phyloP scores from a whole-genome alignment of 208 protist genomes.

The Crithidia brevicula region DNA sequence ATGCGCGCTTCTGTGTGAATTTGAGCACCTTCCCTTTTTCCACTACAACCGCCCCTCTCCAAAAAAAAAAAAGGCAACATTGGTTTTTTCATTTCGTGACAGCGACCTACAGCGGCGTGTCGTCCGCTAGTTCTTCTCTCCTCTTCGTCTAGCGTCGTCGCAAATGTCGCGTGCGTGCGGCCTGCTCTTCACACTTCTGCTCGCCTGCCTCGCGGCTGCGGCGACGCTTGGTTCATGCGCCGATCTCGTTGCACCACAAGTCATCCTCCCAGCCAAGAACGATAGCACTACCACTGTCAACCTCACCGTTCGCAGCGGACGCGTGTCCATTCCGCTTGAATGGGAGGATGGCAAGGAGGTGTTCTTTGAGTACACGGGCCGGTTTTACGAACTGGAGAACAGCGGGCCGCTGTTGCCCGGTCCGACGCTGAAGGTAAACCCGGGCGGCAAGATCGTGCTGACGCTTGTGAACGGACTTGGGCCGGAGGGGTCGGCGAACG shows the following conservation, averaged over 20 bases:
- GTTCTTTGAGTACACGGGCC: constrained; percentile 73
- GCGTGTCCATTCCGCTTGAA: constrained; percentile 57
- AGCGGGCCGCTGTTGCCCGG: constrained; percentile 60
- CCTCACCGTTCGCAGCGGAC: constrained; percentile 40
- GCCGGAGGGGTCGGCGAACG: constrained; percentile 22
- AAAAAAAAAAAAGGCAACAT: no score
- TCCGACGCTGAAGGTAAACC: constrained; percentile 60
- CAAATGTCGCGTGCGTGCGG: not conserved
- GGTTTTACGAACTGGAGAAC: constrained; percentile 57
- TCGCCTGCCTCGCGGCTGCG: constrained; percentile 15
- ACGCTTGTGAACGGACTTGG: constrained; percentile 66
- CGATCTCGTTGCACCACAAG: constrained; percentile 25
- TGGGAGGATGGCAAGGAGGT: constrained; percentile 30
- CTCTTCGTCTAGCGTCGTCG: not conserved
- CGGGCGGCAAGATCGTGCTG: constrained; percentile 74
- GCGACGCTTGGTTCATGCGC: not conserved
- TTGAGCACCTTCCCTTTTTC: no score
- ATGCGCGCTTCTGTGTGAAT: no score
- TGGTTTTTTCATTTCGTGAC: not conserved
- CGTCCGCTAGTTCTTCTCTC: not conserved
- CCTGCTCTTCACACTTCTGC: not conserved
- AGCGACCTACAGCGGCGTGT: no score
- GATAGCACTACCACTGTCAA: constrained; percentile 58
- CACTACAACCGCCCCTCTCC: no score
- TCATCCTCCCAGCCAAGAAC: constrained; percentile 37